These are phyloP conservation scores for Hyphopichia fennica DNA, from an alignment of 1,139 yeast genomes.

Conservation along the genomic window DNA sequence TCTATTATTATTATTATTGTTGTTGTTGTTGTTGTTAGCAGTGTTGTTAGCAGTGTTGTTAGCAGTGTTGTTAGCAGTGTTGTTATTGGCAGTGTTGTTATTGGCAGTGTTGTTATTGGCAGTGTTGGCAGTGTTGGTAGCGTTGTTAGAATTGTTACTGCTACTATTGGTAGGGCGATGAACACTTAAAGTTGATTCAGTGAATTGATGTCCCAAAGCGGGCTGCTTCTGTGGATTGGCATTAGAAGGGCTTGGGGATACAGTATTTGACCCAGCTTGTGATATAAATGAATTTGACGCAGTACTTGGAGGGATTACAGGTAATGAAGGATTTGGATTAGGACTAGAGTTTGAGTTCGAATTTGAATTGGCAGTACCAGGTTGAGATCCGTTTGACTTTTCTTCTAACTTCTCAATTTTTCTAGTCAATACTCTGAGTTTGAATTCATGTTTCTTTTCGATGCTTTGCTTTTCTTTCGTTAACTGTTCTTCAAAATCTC, in stretches of 20 bases:
- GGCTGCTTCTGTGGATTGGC: conserved; percentile 5
- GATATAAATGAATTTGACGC: background rate
- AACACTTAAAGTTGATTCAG: conserved; percentile 34
- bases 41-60: conserved; percentile 4
- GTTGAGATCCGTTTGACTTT: conserved; percentile 5
- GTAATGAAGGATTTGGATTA: background rate
- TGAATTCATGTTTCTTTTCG: conserved; percentile 43
- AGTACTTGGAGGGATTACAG: background rate
- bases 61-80: conserved; percentile 1
- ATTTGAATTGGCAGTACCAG: background rate
- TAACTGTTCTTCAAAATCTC: conserved; percentile 28
- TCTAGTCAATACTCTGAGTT: conserved; percentile 44
- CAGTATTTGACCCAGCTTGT: background rate
- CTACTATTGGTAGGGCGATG: conserved; percentile 22
- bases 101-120: conserved; percentile 5
- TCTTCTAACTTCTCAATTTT: conserved; percentile 38
- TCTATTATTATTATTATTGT: conserved; percentile 7
- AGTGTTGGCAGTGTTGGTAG: conserved; percentile 2
- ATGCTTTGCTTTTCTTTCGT: conserved; percentile 33
- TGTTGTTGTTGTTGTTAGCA: conserved; percentile 6
- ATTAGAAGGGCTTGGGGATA: background rate
- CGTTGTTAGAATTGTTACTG: conserved; percentile 4
- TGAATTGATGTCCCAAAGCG: conserved; percentile 23
- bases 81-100: conserved; percentile 2
- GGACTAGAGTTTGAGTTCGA: background rate